Conservation (phyloP, 192 early-diverging fungal genomes). For the Geranomyces michiganensis region DNA sequence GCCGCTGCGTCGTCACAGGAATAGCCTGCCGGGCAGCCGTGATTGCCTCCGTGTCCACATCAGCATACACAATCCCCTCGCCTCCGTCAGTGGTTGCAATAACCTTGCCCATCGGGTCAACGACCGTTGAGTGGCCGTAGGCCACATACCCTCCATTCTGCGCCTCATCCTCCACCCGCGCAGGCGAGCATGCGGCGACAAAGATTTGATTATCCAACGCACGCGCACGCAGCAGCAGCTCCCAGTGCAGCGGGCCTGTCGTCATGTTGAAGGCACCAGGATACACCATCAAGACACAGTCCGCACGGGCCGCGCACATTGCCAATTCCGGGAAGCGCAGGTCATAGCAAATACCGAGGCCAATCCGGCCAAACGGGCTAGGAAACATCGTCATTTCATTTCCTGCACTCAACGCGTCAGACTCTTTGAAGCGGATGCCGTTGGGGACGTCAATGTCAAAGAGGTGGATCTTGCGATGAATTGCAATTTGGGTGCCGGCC, state of each 20-base stretch:
- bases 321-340: slow-evolving; percentile 96
- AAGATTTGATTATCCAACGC: slow-evolving; percentile 95
- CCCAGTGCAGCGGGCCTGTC: slow-evolving; percentile 96
- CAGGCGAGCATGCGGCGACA: slow-evolving; percentile 95
- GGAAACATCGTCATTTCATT: slow-evolving; percentile 73
- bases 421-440: slow-evolving; percentile 87
- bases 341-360: slow-evolving; percentile 96
- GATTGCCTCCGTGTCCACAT: slow-evolving; percentile 68
- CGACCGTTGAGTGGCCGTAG: slow-evolving; percentile 92
- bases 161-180: slow-evolving; percentile 61
- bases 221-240: slow-evolving; percentile 78
- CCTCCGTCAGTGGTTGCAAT: slow-evolving; percentile 73
- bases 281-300: slow-evolving; percentile 93
- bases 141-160: slow-evolving; percentile 73
- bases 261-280: slow-evolving; percentile 96
- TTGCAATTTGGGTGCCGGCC: slow-evolving; percentile 23
- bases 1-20: slow-evolving; percentile 77
- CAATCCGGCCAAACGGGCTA: slow-evolving; percentile 83
- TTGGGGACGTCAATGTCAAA: slow-evolving; percentile 97
- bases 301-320: slow-evolving; percentile 83
- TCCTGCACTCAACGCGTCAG: slow-evolving; percentile 81
- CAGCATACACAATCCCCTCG: slow-evolving; percentile 81
- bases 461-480: slow-evolving; percentile 63
- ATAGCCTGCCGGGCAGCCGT: slow-evolving; percentile 69
- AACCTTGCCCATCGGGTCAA: slow-evolving; percentile 80